These are phyloP conservation scores for Clavaria fumosa DNA, from an alignment of 768 basidiomycete genomes.

Conservation along the genomic window DNA sequence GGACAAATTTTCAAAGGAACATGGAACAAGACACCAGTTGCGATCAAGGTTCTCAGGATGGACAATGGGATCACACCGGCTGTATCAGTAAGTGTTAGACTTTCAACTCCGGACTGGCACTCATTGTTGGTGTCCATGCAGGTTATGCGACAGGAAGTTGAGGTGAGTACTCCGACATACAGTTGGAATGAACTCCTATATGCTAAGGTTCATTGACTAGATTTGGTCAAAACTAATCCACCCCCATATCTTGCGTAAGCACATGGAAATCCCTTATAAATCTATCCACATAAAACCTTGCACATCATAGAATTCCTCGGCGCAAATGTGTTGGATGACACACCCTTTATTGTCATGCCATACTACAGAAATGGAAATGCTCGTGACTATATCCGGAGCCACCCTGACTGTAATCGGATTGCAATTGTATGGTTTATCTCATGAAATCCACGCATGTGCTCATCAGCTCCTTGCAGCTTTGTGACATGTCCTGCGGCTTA, in stretches of 20 bases:
- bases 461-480: conserved; percentile 10
- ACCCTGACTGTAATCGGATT: conserved; percentile 12
- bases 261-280: background rate
- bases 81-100: background rate
- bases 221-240: conserved; percentile 12
- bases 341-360: conserved; percentile 17
- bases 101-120: too few species aligned
- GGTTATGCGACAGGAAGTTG: conserved; percentile 9
- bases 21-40: conserved; percentile 15
- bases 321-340: conserved; percentile 14
- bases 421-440: conserved; percentile 9
- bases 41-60: conserved; percentile 13
- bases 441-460: background rate
- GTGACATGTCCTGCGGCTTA: conserved; percentile 10
- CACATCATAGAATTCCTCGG: conserved; percentile 16
- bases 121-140: too few species aligned
- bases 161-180: conserved; percentile 4
- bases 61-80: conserved; percentile 8
- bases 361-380: conserved; percentile 12
- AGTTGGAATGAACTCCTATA: background rate
- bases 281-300: conserved; percentile 2
- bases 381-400: conserved; percentile 8
- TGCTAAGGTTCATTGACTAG: conserved; percentile 1
- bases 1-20: conserved; percentile 12
- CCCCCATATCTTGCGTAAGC: conserved; percentile 14